These are phyloP conservation scores for Tricholomella constricta DNA, from an alignment of 768 basidiomycete genomes.

Conservation along the genomic window DNA sequence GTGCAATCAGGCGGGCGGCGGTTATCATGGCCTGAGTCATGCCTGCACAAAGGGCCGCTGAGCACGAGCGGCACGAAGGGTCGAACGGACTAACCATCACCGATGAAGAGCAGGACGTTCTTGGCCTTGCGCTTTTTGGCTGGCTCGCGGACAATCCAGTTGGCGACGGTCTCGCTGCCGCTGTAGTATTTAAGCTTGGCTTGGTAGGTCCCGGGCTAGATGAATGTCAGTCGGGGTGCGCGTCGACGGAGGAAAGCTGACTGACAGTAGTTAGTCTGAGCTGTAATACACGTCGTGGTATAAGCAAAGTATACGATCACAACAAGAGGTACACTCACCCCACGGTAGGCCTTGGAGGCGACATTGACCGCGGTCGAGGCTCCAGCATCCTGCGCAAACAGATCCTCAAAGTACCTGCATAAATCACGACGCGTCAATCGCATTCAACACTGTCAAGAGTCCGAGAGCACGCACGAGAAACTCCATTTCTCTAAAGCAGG, in stretches of 20 bases:
- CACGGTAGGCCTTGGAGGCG: slow-evolving; percentile 44
- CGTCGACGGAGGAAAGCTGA: not conserved
- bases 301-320: not conserved
- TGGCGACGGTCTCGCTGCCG: slow-evolving; percentile 35
- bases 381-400: slow-evolving; percentile 41
- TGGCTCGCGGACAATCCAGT: slow-evolving; percentile 41
- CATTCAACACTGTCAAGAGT: not conserved
- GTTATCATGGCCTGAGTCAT: slow-evolving; percentile 53
- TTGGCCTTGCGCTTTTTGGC: slow-evolving; percentile 38
- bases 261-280: slow-evolving; percentile 30
- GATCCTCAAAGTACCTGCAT: slow-evolving; percentile 42
- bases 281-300: slow-evolving; percentile 16
- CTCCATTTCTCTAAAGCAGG: slow-evolving; percentile 41
- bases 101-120: slow-evolving; percentile 48
- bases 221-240: not conserved
- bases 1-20: slow-evolving; percentile 45
- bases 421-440: not conserved
- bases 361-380: slow-evolving; percentile 38
- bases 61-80: not conserved
- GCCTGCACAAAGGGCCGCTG: slow-evolving; percentile 25
- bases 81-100: slow-evolving; percentile 36
- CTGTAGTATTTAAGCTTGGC: slow-evolving; percentile 40
- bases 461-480: slow-evolving; percentile 38
- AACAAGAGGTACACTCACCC: slow-evolving; percentile 25
- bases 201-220: slow-evolving; percentile 40